Evolutionary conservation across 352 stramenopile species (phyloP).

Genomic region (Phytophthora cajani): DNA sequence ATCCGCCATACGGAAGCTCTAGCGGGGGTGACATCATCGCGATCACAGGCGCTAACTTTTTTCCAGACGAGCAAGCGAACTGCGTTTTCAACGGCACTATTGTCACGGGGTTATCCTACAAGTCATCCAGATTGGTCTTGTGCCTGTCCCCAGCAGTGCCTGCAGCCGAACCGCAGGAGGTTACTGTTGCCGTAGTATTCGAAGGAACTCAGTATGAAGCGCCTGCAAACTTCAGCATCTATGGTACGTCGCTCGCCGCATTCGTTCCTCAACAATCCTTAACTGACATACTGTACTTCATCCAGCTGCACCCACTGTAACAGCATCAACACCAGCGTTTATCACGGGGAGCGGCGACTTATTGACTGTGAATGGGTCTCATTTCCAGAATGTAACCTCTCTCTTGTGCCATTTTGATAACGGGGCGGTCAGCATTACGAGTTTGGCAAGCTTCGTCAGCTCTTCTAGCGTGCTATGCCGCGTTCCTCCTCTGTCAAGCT

Average conservation of each 20-base stretch:
- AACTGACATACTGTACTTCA: background rate
- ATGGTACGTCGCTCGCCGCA: conserved; percentile 21
- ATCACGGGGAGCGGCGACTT: conserved; percentile 36
- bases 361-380: conserved; percentile 35
- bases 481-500: conserved; percentile 33
- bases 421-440: conserved; percentile 6
- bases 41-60: conserved; percentile 48
- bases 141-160: conserved; percentile 40
- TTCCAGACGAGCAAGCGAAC: conserved; percentile 23
- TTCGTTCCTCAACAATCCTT: background rate
- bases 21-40: conserved; percentile 32
- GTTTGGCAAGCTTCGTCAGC: conserved; percentile 29
- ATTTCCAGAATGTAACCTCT: conserved; percentile 38
- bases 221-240: conserved; percentile 31
- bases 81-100: conserved; percentile 55
- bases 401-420: conserved; percentile 43
- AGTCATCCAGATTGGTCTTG: conserved; percentile 32
- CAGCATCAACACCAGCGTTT: conserved; percentile 28
- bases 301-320: conserved; percentile 36
- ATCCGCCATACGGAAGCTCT: conserved; percentile 32
- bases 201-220: conserved; percentile 29
- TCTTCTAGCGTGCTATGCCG: conserved; percentile 35
- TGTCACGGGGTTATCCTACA: conserved; percentile 29
- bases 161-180: background rate
- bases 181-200: conserved; percentile 41